Conservation (phyloP, 2,329 filamentous ascomycete genomes). For the Domatiomyces catenatus region DNA sequence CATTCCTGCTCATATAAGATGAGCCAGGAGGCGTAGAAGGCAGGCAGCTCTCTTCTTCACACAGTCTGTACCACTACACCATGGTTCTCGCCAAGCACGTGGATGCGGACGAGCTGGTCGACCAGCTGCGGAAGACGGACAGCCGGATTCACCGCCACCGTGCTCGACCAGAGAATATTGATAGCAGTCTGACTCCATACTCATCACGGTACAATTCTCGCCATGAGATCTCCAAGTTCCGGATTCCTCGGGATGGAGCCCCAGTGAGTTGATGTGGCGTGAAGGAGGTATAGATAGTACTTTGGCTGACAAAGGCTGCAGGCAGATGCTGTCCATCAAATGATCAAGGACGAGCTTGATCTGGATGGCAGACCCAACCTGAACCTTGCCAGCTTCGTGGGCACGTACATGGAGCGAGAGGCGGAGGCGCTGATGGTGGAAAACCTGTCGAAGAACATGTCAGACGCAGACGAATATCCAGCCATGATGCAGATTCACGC, state of each 20-base stretch:
- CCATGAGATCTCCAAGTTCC: constrained; percentile 22
- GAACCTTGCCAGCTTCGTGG: constrained; percentile 54
- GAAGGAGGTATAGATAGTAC: too few relatives aligned
- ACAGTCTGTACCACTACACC: too few relatives aligned
- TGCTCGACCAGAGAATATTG: constrained; percentile 18
- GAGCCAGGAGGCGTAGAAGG: too few relatives aligned
- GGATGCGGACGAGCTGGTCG: constrained; percentile 19
- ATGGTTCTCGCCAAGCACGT: constrained; percentile 14
- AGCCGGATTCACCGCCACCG: constrained; percentile 18
- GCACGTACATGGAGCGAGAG: constrained; percentile 56
- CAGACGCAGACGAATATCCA: constrained; percentile 51
- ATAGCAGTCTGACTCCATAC: constrained; percentile 20
- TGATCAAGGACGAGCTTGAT: constrained; percentile 48
- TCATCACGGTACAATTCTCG: constrained; percentile 22
- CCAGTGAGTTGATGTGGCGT: constrained; percentile 9
- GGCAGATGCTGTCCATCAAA: constrained; percentile 48
- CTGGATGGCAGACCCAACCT: constrained; percentile 52
- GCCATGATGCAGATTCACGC: constrained; percentile 47
- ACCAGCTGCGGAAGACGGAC: constrained; percentile 15
- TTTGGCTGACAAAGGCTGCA: too few relatives aligned
- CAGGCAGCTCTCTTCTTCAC: too few relatives aligned
- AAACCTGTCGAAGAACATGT: constrained; percentile 55
- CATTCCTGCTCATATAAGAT: too few relatives aligned
- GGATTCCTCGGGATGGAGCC: constrained; percentile 20
- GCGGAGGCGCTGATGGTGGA: constrained; percentile 50